These are phyloP conservation scores for Boletus tylopilopsis DNA, from an alignment of 768 basidiomycete species.

Conservation along the genomic window DNA sequence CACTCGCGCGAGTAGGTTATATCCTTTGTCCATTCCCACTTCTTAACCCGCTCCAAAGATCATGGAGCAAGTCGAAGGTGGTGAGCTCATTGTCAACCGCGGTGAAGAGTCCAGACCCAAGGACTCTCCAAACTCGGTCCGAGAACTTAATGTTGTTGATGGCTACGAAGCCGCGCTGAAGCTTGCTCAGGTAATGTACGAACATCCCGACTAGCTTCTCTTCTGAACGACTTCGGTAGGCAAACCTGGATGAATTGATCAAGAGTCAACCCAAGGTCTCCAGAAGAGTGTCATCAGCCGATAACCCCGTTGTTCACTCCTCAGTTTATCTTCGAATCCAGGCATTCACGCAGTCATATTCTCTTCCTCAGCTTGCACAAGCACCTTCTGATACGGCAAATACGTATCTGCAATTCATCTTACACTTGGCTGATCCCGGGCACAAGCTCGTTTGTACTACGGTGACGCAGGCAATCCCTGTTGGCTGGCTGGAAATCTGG, in stretches of 20 bases:
- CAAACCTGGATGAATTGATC: constrained; percentile 71
- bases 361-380: constrained; percentile 35
- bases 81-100: constrained; percentile 84
- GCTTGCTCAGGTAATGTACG: constrained; percentile 63
- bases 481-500: constrained; percentile 86
- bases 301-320: constrained; percentile 76
- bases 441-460: constrained; percentile 77
- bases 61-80: constrained; percentile 92
- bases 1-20: constrained; percentile 66
- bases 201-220: neutral
- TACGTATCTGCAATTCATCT: constrained; percentile 56
- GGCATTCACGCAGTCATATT: constrained; percentile 65
- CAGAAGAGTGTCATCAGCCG: constrained; percentile 28
- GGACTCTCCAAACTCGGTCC: constrained; percentile 40
- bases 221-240: constrained; percentile 41
- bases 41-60: constrained; percentile 44
- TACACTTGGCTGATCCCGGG: constrained; percentile 69
- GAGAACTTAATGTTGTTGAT: constrained; percentile 81
- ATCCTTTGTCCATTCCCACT: neutral
- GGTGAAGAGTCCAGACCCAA: constrained; percentile 75
- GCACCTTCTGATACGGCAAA: constrained; percentile 22
- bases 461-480: constrained; percentile 78
- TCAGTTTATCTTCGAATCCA: constrained; percentile 93
- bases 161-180: constrained; percentile 82
- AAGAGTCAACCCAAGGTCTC: constrained; percentile 50